Conservation (phyloP, 495 filamentous ascomycete species). For the Xylaria telfairii region DNA sequence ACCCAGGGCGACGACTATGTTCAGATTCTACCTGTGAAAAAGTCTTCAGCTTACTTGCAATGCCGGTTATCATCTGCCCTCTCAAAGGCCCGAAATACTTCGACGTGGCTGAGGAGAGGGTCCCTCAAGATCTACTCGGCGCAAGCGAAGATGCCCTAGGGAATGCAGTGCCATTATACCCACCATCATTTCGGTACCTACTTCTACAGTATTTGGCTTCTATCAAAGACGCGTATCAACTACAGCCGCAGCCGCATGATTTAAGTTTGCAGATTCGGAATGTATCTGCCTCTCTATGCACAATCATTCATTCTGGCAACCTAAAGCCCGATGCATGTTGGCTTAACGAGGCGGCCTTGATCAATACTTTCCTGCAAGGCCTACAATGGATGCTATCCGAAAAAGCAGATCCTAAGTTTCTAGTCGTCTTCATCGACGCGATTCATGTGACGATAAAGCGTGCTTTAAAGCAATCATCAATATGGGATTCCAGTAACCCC, state of each 20-base stretch:
- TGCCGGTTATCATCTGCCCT: constrained; percentile 31
- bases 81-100: constrained; percentile 28
- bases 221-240: constrained; percentile 31
- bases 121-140: constrained; percentile 45
- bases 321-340: constrained; percentile 5
- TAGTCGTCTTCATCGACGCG: constrained; percentile 33
- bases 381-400: constrained; percentile 34
- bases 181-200: constrained; percentile 40
- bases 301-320: constrained; percentile 25
- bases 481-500: neutral
- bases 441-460: constrained; percentile 31
- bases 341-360: constrained; percentile 29
- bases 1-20: constrained; percentile 35
- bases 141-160: constrained; percentile 48
- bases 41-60: constrained; percentile 40
- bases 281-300: constrained; percentile 32
- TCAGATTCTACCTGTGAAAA: constrained; percentile 41
- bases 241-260: constrained; percentile 28
- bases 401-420: constrained; percentile 30
- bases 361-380: constrained; percentile 30
- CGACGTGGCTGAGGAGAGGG: constrained; percentile 28
- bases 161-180: constrained; percentile 44
- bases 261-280: constrained; percentile 29
- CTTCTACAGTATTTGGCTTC: constrained; percentile 34
- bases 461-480: constrained; percentile 19